Evolutionary conservation across 768 basidiomycete species (phyloP), one percentile per base, ranked within the genome.

Genomic region (Lepiota venenata): DNA sequence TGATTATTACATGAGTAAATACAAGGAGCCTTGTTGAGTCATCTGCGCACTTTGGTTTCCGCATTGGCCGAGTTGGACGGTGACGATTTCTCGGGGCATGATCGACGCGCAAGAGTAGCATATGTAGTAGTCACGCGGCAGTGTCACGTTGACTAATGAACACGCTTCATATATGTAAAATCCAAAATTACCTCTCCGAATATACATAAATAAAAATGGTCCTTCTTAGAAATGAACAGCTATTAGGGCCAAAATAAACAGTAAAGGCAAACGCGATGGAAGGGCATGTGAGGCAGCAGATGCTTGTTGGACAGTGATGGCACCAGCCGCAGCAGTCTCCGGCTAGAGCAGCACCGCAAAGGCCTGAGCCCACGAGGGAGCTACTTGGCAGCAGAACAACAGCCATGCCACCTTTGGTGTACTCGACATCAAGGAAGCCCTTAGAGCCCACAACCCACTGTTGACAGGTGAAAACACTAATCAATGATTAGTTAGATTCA

Each of bases 11-110:
- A 32, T 32, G 32, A 32, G 69, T 41, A 47, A 49, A 53, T 42
- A 40, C 29, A 29, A 15, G 18, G 14, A 22, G 18, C 42, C 44
- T 18, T 47, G 43, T 27, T 25, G 52, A 21, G 29, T 37, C 37
- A 50, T 52, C 48, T 47, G 69, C 87, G 70, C 65, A 92, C 93
- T 88, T 76, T 93, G 90, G 69, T 93, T 95, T 62, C 91, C 93
- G 56, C 90, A 93, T 81, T 96, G 93, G 61, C 93, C 93, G 10
- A 93, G 82, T 66, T 92, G 87, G 29, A 88, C 77, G 3, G 87
- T 91, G 20, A 92, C 87, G 59, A 91, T 88, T 72, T 91, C 88
- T 61, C 89, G 85, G 65, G 89, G 88, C 88, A 89, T 90, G 45
- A 54, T 54, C 10, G 38, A 52, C 36, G 46, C 52, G 38, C 52